Evolutionary conservation across 805 yeast species (phyloP), one percentile per base, ranked within the genome.

Genomic region (Kazachstania viticola): DNA sequence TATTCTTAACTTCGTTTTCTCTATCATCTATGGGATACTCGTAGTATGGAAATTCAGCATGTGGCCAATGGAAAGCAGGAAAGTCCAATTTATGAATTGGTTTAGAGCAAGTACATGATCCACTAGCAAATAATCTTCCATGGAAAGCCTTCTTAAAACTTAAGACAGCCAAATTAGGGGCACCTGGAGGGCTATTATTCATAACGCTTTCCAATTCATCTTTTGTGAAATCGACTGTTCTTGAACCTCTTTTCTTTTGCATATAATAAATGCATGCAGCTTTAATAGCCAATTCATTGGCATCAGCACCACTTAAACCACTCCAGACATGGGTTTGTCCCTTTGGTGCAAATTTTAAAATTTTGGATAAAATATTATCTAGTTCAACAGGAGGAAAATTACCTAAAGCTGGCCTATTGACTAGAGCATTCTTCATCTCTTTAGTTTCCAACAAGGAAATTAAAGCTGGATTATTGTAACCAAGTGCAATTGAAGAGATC

Each of bases 31-130:
- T 69, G 37, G 97, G 97, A 59, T 84, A 87, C 58, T 76, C 64
- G 60, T 83, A 76, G 31, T 69, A 47, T 42, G 97, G 97, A 66
- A 77, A 87, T 41, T 83, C 84, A 35, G 95, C 95, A 58, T 81
- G 85, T 53, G 97, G 97, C 96, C 96, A 87, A 52, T 82, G 73
- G 66, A 87, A 87, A 5, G 94, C 75, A 39, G 97, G 97, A 62
- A 88, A 66, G 59, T 79, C 87, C 54, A 87, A 65, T 65, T 88
- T 87, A 68, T 87, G 97, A 47, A 88, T 72, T 44, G 96, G 95
- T 67, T 84, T 88, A 35, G 95, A 84, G 57, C 94, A 75, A 25
- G 97, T 87, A 43, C 83, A 74, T 5, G 95, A 80, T 27, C 82
- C 85, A 34, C 94, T 72, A 16, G 95, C 97, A 62, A 87, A 84